Evolutionary conservation across 1,284 basidiomycete species (phyloP).

Genomic region (Veloboletus limbatus): DNA sequence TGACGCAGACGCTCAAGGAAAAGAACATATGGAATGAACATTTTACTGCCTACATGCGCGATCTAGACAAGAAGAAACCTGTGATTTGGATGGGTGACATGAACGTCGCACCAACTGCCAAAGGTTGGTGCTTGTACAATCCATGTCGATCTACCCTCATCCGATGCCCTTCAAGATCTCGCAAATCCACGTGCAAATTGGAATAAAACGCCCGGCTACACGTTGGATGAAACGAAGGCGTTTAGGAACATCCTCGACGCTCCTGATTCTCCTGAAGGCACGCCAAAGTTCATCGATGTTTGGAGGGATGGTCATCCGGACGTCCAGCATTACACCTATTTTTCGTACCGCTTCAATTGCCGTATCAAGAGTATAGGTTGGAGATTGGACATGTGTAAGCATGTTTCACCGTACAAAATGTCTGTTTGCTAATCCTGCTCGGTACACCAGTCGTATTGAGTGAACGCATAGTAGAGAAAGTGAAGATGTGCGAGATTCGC

Average conservation of each 20-base stretch:
- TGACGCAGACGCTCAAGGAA: conserved; percentile 58
- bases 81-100: conserved; percentile 90
- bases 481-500: conserved; percentile 77
- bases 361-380: conserved; percentile 81
- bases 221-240: conserved; percentile 72
- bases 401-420: neutral
- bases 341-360: conserved; percentile 82
- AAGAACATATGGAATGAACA: conserved; percentile 78
- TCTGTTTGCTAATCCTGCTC: neutral
- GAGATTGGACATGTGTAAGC: conserved; percentile 83
- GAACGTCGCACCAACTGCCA: conserved; percentile 79
- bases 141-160: neutral
- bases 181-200: conserved; percentile 66
- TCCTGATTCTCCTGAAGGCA: conserved; percentile 33
- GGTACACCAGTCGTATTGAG: conserved; percentile 61
- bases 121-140: conserved; percentile 41
- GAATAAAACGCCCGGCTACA: conserved; percentile 81
- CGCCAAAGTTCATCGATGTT: conserved; percentile 67
- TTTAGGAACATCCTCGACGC: conserved; percentile 62
- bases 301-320: conserved; percentile 80
- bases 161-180: conserved; percentile 46
- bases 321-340: conserved; percentile 76
- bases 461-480: conserved; percentile 58
- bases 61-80: conserved; percentile 74
- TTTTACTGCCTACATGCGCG: conserved; percentile 69